Percentiles rank a stretch among this genome's conserved stretches.
Conservation (phyloP, 148 eudicot species). For the Heliosperma pusillum region DNA sequence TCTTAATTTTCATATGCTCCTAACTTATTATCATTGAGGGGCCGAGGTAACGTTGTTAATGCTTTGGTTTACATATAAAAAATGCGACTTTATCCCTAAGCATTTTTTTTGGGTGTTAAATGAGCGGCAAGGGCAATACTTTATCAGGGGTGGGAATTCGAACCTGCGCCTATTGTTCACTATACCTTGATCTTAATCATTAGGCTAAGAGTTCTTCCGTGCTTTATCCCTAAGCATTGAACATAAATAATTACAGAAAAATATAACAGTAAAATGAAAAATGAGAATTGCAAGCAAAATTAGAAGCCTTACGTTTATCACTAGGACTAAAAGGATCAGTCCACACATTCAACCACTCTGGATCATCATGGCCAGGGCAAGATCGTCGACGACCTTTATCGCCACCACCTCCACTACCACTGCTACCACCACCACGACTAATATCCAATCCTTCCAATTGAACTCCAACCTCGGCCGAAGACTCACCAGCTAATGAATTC, state of each 20-base stretch:
- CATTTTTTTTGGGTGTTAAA: too few relatives aligned
- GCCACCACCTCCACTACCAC: conserved; percentile 25
- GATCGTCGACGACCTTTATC: conserved; percentile 27
- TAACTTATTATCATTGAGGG: too few relatives aligned
- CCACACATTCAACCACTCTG: conserved; percentile 54
- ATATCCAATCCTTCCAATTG: conserved; percentile 6
- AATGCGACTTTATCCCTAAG: background rate
- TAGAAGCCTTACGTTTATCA: conserved; percentile 45
- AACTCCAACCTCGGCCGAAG: conserved; percentile 21
- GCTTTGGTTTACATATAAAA: too few relatives aligned
- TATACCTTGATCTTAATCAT: too few relatives aligned
- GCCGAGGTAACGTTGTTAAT: too few relatives aligned
- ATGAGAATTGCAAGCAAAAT: background rate
- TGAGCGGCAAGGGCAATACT: too few relatives aligned
- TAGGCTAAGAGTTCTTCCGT: too few relatives aligned
- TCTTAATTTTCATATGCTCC: too few relatives aligned
- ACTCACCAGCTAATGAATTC: conserved; percentile 43
- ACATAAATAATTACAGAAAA: background rate
- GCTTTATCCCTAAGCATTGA: background rate
- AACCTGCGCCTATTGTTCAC: too few relatives aligned
- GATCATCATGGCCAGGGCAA: conserved; percentile 30
- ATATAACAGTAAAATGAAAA: background rate
- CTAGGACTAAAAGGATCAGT: conserved; percentile 42
- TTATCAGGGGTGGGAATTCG: too few relatives aligned
- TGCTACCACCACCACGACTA: conserved; percentile 29